These are phyloP conservation scores for Tetrastigma voinierianum DNA, from an alignment of 164 flowering plant species.

Conservation along the genomic window DNA sequence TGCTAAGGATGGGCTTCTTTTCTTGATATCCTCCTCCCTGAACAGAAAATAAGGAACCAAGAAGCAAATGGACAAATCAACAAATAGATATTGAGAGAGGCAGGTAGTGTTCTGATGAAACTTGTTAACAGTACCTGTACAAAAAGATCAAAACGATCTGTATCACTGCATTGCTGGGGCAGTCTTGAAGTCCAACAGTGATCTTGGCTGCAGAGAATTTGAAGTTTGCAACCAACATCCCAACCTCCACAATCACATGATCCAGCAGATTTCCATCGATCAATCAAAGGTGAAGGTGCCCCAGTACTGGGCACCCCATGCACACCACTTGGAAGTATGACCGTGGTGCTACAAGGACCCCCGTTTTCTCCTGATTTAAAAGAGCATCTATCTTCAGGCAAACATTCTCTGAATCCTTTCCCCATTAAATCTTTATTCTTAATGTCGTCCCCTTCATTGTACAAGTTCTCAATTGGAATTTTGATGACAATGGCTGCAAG, in stretches of 20 bases:
- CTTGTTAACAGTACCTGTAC: slow-evolving; percentile 44
- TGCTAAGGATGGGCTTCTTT: slow-evolving; percentile 47
- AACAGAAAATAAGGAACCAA: neutral
- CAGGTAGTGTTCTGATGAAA: neutral
- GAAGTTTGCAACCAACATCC: slow-evolving; percentile 84
- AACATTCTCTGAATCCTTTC: slow-evolving; percentile 9
- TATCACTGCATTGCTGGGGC: slow-evolving; percentile 11
- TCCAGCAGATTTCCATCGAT: slow-evolving; percentile 87
- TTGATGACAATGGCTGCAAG: slow-evolving; percentile 74
- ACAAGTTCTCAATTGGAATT: slow-evolving; percentile 23
- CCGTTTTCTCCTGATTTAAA: slow-evolving; percentile 16
- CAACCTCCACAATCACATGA: slow-evolving; percentile 98
- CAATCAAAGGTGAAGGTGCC: slow-evolving; percentile 66
- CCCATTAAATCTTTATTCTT: slow-evolving; percentile 8
- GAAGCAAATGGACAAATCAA: neutral
- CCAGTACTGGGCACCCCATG: slow-evolving; percentile 74
- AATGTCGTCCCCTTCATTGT: slow-evolving; percentile 6
- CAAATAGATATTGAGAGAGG: neutral
- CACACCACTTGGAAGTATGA: slow-evolving; percentile 71
- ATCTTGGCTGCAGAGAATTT: slow-evolving; percentile 41
- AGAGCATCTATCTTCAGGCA: slow-evolving; percentile 13
- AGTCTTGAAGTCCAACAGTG: slow-evolving; percentile 11
- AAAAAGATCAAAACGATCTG: slow-evolving; percentile 53
- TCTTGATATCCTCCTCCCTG: slow-evolving; percentile 43
- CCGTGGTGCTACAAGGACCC: slow-evolving; percentile 23